These are phyloP conservation scores for Collybiopsis luxurians DNA, from an alignment of 768 basidiomycete genomes.

Conservation along the genomic window DNA sequence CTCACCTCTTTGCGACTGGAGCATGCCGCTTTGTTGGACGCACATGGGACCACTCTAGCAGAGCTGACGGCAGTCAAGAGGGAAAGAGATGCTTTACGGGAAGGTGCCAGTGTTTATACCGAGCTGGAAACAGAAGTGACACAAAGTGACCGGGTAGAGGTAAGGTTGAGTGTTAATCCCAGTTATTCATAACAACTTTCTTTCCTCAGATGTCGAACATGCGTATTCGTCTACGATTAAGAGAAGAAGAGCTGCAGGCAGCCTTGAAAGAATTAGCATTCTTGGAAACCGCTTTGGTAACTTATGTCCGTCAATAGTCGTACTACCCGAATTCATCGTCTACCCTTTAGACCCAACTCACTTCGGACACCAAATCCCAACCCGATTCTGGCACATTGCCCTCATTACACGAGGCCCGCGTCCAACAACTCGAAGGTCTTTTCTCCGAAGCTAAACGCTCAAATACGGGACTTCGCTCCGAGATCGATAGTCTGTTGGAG, in stretches of 20 bases:
- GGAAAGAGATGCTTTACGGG: neutral
- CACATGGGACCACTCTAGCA: neutral
- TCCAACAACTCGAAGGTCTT: neutral
- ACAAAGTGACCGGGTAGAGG: neutral
- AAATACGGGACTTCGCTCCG: neutral
- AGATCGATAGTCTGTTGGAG: neutral
- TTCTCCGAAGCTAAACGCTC: neutral
- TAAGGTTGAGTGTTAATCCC: neutral
- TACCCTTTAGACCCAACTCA: neutral
- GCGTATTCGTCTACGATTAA: neutral
- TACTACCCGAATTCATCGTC: neutral
- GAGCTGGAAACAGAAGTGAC: neutral
- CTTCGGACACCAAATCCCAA: neutral
- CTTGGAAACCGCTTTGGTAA: neutral
- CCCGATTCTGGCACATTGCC: neutral
- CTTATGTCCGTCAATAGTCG: neutral
- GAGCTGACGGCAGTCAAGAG: neutral
- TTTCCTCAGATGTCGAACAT: neutral
- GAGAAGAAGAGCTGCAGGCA: neutral
- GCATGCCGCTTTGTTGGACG: slow-evolving; percentile 4
- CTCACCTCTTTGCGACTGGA: slow-evolving; percentile 3
- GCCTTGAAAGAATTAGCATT: slow-evolving; percentile 1
- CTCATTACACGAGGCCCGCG: neutral
- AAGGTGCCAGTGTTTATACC: neutral
- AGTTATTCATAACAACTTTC: neutral